Conservation (phyloP, 2,329 filamentous ascomycete genomes). For the Chaetomiaceae sp. region DNA sequence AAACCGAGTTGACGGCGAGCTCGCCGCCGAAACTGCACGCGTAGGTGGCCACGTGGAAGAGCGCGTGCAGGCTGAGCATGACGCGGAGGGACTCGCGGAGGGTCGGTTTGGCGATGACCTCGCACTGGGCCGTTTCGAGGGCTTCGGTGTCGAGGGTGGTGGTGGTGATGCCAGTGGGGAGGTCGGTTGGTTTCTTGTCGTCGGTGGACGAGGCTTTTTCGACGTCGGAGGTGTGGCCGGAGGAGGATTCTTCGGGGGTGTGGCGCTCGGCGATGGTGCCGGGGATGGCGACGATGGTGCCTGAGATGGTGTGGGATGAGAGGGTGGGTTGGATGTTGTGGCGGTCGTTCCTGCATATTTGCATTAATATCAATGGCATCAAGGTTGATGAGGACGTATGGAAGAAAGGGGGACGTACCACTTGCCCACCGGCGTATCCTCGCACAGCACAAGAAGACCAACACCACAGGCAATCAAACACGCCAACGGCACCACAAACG, state of each 20-base stretch:
- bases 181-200: slow-evolving; percentile 27
- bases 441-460: slow-evolving; percentile 65
- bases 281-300: slow-evolving; percentile 48
- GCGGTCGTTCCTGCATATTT: slow-evolving; percentile 56
- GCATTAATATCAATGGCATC: background rate
- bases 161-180: slow-evolving; percentile 40
- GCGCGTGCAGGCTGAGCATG: slow-evolving; percentile 48
- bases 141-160: slow-evolving; percentile 33
- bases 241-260: slow-evolving; percentile 37
- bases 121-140: slow-evolving; percentile 47
- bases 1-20: slow-evolving; percentile 58
- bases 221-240: slow-evolving; percentile 33
- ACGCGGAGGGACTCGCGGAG: slow-evolving; percentile 44
- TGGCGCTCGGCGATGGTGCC: slow-evolving; percentile 30
- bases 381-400: background rate
- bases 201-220: slow-evolving; percentile 19
- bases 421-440: slow-evolving; percentile 75
- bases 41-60: slow-evolving; percentile 53
- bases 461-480: slow-evolving; percentile 63
- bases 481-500: slow-evolving; percentile 79
- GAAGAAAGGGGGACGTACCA: slow-evolving; percentile 41
- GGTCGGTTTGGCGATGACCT: slow-evolving; percentile 53
- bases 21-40: slow-evolving; percentile 60
- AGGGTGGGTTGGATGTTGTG: slow-evolving; percentile 54
- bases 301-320: slow-evolving; percentile 25